Evolutionary conservation across 495 filamentous ascomycete genomes (phyloP), one percentile per base, ranked within the genome.

Genomic region (Penicillium maclennaniae): DNA sequence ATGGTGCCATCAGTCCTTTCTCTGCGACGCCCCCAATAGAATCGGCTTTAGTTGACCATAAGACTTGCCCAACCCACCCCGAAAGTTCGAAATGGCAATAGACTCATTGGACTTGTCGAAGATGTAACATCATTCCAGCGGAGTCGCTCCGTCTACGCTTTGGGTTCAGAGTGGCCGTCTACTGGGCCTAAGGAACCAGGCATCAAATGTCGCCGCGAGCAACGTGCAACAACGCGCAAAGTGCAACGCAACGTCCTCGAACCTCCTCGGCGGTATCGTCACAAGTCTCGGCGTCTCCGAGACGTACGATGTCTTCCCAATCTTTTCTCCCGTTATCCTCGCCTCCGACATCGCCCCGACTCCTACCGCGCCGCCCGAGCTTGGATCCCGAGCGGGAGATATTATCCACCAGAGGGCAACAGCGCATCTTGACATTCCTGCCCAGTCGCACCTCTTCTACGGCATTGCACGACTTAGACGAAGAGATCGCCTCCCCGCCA

Each of bases 331-430:
- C 57, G 1, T 42, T 61, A 7, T 55, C 61, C 1, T 64, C 65
- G 1, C 51, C 66, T 10, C 54, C 58, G 4, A 40, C 20, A 4
- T 61, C 57, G 0, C 54, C 63, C 19, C 46, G 57, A 0, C 46
- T 69, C 25, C 58, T 47, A 14, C 68, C 68, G 0, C 60, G 64
- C n/a, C 54, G 63, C 15, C 69, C 69, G 15, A 72, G 63, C 47
- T 45, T 72, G 12, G 61, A 68, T 20, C 62, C 52, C 0, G 66
- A 72, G 38, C 61, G 58, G 14, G 69, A 72, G 40, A 66, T 74
- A 31, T 51, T 72, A 2, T 69, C 71, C 10, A 71, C 71, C 0
- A 59, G 71, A 15, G 71, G 71, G 1, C 71, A 74, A 41, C 65
- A 34, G 31, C 31, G 67, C 41, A 51, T 72, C 2, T 43, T 66